Conservation (phyloP, 495 filamentous ascomycete genomes). For the Penicillium steckii region DNA sequence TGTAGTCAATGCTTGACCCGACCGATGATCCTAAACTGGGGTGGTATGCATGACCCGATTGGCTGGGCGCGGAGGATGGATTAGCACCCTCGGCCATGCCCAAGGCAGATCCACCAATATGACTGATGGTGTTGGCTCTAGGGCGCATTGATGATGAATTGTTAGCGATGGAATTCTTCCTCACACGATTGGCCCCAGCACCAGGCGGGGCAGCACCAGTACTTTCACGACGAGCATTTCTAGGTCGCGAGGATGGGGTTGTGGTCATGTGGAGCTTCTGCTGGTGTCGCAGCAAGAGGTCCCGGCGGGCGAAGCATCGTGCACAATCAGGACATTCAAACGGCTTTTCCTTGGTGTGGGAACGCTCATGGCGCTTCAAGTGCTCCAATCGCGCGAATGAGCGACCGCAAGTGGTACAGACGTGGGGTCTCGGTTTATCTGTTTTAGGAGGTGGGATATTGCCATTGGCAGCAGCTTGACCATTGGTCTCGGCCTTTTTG, state of each 20-base stretch:
- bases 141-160: constrained; percentile 71
- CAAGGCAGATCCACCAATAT: constrained; percentile 78
- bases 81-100: constrained; percentile 66
- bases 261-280: constrained; percentile 99
- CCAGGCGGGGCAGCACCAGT: constrained; percentile 66
- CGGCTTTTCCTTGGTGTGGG: constrained; percentile 98
- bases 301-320: constrained; percentile 91
- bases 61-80: constrained; percentile 49
- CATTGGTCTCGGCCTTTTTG: constrained; percentile 36
- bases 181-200: constrained; percentile 67
- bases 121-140: constrained; percentile 94
- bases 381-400: constrained; percentile 96
- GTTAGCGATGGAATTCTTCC: constrained; percentile 87
- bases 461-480: constrained; percentile 27
- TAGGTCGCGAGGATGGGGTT: constrained; percentile 81
- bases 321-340: constrained; percentile 97
- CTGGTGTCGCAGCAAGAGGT: constrained; percentile 91
- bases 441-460: constrained; percentile 76
- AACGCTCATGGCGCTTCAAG: constrained; percentile 96
- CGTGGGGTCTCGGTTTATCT: constrained; percentile 94
- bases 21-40: constrained; percentile 65
- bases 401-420: constrained; percentile 88
- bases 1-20: constrained; percentile 61
- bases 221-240: constrained; percentile 79
- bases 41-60: constrained; percentile 57